These are phyloP conservation scores for Malassezia psittaci DNA, from an alignment of 1,284 basidiomycete genomes.

Conservation along the genomic window DNA sequence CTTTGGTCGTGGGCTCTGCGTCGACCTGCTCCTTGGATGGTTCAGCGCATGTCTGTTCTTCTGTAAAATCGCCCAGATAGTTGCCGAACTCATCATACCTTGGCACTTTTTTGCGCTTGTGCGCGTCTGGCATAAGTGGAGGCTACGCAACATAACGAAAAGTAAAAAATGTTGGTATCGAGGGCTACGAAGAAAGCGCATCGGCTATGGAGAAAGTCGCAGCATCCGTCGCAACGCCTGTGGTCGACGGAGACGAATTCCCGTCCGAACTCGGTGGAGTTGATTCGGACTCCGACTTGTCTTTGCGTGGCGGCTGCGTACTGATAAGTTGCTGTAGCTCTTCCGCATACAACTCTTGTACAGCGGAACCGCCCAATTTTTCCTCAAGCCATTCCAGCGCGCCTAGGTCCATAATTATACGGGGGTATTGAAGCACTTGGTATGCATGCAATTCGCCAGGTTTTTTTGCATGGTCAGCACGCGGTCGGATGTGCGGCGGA, in stretches of 20 bases:
- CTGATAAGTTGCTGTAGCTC: conserved; percentile 1
- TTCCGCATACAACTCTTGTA: conserved; percentile 24
- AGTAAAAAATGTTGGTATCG: conserved; percentile 12
- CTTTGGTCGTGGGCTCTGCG: too few species aligned
- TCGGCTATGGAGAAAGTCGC: conserved; percentile 2
- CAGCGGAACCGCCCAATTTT: conserved; percentile 41
- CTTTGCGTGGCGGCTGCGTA: neutral
- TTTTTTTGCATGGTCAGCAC: conserved; percentile 33
- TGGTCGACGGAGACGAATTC: neutral
- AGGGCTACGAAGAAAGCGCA: conserved; percentile 1
- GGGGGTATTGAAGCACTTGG: conserved; percentile 35
- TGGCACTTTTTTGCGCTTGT: conserved; percentile 10
- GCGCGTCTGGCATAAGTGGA: conserved; percentile 9
- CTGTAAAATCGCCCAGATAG: conserved; percentile 14
- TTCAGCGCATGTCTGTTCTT: neutral
- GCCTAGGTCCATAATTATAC: conserved; percentile 43
- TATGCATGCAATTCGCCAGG: conserved; percentile 47
- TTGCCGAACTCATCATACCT: conserved; percentile 17
- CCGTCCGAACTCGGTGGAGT: neutral
- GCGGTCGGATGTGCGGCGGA: conserved; percentile 26
- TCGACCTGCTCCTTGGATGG: too few species aligned
- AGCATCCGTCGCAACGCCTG: neutral
- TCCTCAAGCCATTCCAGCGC: conserved; percentile 47
- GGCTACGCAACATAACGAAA: neutral
- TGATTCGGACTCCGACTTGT: neutral